Base-by-base conservation (phyloP, 345 rosid species). In the Toxicodendron radicans region DNA sequence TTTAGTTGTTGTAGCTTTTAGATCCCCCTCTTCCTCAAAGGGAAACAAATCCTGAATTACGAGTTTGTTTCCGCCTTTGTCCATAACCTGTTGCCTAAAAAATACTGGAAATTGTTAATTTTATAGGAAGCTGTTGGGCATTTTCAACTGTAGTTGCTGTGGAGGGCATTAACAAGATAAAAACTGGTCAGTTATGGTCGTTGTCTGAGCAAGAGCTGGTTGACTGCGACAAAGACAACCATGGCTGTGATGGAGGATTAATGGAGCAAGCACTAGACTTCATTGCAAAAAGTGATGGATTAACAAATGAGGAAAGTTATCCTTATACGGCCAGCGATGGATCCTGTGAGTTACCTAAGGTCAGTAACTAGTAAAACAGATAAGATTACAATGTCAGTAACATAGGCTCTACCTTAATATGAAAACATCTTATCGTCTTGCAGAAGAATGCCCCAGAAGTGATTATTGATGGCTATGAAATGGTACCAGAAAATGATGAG, bases 401-500 rank as follows among this genome's bases (percentile, higher is more conserved):
- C 4, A 4, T 35, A 35, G 30, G 30, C 30, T 27, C 30, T 18
- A 35, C 48, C 46, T 48, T 23, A 27, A 49, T 12, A 66, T 7
- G 9, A 9, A 64, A 43, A 16, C 2, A 21, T 10, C 4, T 23
- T 13, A 3, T 10, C 8, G 3, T 32, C 45, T 61, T 68, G 67
- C 78, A 81, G 78, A 75, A 82, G 68, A 83, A 82, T 30, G 75
- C 83, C 10, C 84, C 76, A 4, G 38, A 45, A 32, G 90, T 87
- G 14, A 77, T 63, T 5, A 85, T 89, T 4, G 88, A 84, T 72
- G 89, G 88, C 9, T 80, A 85, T 64, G 88, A 88, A 71, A 75
- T 83, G 77, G 88, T 88, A 4, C 88, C 91, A 0, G 81, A 78
- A 71, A 85, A 70, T n/a, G 75, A 90, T 56, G 90, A 89, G 71